These are phyloP conservation scores for Penicillium antarcticum DNA, from an alignment of 495 filamentous ascomycete genomes.

Conservation along the genomic window DNA sequence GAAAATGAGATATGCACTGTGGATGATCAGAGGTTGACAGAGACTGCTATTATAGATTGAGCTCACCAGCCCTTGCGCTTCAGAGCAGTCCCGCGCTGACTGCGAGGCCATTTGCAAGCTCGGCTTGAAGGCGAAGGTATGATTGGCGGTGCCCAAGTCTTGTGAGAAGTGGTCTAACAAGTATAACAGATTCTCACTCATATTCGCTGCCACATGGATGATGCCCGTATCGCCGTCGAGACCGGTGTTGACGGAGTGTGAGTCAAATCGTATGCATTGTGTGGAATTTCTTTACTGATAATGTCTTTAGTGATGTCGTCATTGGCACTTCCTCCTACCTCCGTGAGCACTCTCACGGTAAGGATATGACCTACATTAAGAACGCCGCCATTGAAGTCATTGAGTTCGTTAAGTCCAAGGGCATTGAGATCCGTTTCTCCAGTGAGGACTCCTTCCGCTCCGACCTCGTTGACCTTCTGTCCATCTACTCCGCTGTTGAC, in stretches of 20 bases:
- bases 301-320: conserved; percentile 67
- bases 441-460: conserved; percentile 82
- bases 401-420: conserved; percentile 86
- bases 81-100: conserved; percentile 75
- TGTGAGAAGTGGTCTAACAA: background rate
- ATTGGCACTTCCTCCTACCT: conserved; percentile 92
- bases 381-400: conserved; percentile 93
- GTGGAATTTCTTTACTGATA: conserved; percentile 19
- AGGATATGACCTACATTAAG: conserved; percentile 89
- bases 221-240: conserved; percentile 84
- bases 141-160: conserved; percentile 6
- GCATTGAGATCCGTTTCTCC: conserved; percentile 78
- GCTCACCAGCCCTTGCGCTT: conserved; percentile 76
- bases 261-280: conserved; percentile 19
- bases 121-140: conserved; percentile 73
- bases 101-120: conserved; percentile 91
- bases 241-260: conserved; percentile 73
- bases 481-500: conserved; percentile 74
- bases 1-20: background rate
- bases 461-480: conserved; percentile 73
- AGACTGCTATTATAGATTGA: conserved; percentile 53
- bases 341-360: conserved; percentile 89
- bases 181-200: conserved; percentile 65
- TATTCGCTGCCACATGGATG: conserved; percentile 91
- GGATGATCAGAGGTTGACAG: conserved; percentile 14